A percentile compares a stretch with the other conserved stretches of the same genome.
These are phyloP conservation scores for Ascochyta rabiei DNA, from an alignment of 2,329 filamentous ascomycete species.

Conservation along the genomic window DNA sequence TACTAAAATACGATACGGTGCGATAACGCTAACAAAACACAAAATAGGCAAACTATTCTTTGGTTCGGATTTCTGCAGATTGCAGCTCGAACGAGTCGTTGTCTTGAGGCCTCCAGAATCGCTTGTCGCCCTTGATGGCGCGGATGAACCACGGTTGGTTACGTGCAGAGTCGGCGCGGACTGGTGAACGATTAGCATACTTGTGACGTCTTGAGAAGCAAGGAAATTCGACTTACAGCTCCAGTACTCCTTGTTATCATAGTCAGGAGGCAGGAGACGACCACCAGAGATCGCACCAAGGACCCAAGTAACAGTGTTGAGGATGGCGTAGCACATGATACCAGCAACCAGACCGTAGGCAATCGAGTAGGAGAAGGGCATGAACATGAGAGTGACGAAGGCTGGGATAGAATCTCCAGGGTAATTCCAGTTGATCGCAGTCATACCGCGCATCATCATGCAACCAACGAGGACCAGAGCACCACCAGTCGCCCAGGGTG, in stretches of 20 bases:
- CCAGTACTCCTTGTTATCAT: slow-evolving; percentile 39
- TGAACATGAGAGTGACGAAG: slow-evolving; percentile 80
- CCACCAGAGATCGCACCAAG: slow-evolving; percentile 24
- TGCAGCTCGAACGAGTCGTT: slow-evolving; percentile 32
- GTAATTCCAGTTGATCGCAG: slow-evolving; percentile 85
- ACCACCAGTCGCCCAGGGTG: slow-evolving; percentile 86
- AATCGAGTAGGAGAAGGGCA: slow-evolving; percentile 91
- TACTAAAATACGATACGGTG: background rate
- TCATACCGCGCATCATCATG: slow-evolving; percentile 80
- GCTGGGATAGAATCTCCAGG: slow-evolving; percentile 82
- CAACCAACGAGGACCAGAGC: slow-evolving; percentile 85
- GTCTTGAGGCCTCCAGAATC: slow-evolving; percentile 29
- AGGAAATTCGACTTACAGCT: slow-evolving; percentile 26
- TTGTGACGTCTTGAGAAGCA: background rate
- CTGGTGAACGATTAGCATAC: slow-evolving; percentile 17
- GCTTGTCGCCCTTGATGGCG: slow-evolving; percentile 29
- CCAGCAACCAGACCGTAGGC: slow-evolving; percentile 85
- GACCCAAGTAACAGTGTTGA: slow-evolving; percentile 71
- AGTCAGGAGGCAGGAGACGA: slow-evolving; percentile 30
- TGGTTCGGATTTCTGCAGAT: slow-evolving; percentile 19
- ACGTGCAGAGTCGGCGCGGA: slow-evolving; percentile 29
- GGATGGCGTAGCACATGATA: slow-evolving; percentile 74
- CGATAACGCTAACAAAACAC: background rate
- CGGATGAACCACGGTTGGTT: slow-evolving; percentile 37
- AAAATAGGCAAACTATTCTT: slow-evolving; percentile 7